Percentiles rank a stretch among this genome's conserved stretches.
Evolutionary conservation across 2,329 filamentous ascomycete genomes (phyloP).

Genomic region (Pseudocercospora fijiensis): DNA sequence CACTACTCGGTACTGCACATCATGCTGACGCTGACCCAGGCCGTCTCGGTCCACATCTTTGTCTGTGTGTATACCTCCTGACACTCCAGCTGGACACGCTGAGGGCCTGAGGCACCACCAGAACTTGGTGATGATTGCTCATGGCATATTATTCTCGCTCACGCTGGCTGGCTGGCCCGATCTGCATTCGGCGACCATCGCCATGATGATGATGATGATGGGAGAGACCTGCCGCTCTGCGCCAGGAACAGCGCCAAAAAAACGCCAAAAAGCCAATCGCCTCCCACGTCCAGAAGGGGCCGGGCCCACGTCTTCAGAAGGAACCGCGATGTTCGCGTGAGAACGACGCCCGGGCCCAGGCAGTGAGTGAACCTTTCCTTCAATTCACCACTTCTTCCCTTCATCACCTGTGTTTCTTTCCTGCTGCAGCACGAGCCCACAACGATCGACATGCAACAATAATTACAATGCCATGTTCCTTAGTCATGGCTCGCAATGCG

Average conservation of each 20-base stretch:
- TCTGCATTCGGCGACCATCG: too few relatives aligned
- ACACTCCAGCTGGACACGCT: not conserved
- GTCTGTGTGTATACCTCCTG: too few relatives aligned
- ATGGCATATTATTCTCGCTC: not conserved
- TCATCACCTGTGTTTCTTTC: not conserved
- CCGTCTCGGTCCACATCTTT: not conserved
- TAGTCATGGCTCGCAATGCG: conserved; percentile 11
- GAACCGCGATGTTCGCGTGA: too few relatives aligned
- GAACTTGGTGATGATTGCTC: not conserved
- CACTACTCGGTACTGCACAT: too few relatives aligned
- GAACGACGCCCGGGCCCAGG: too few relatives aligned
- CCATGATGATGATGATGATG: too few relatives aligned
- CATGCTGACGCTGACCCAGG: not conserved
- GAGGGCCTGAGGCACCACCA: not conserved
- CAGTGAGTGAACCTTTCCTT: not conserved
- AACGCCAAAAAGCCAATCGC: not conserved
- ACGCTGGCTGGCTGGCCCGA: not conserved
- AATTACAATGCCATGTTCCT: not conserved
- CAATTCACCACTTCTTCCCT: not conserved
- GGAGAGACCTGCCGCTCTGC: too few relatives aligned
- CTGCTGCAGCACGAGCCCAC: not conserved
- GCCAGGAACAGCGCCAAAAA: too few relatives aligned
- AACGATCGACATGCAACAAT: not conserved
- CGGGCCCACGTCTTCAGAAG: too few relatives aligned
- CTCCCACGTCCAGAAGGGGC: not conserved